Conservation (phyloP, 2,329 filamentous ascomycete genomes). For the Calonectria honghensis region DNA sequence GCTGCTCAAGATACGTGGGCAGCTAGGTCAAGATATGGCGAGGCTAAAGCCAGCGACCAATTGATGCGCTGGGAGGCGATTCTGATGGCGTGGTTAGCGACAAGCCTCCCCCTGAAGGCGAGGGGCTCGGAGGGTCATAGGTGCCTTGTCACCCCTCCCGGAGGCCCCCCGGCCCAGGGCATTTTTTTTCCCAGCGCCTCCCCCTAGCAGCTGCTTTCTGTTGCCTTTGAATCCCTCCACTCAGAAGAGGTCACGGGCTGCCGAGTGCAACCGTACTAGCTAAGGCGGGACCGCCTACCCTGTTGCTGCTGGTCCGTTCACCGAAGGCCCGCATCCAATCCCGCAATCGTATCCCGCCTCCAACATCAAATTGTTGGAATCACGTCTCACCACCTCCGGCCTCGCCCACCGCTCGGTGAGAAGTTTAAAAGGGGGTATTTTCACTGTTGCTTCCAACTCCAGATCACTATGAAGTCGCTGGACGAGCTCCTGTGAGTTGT, state of each 20-base stretch:
- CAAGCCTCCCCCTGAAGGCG: conserved; percentile 29
- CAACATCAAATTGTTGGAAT: conserved; percentile 22
- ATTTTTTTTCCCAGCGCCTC: conserved; percentile 9
- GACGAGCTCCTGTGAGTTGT: conserved; percentile 62
- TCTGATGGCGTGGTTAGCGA: conserved; percentile 35
- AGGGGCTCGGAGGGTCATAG: conserved; percentile 19
- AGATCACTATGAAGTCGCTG: conserved; percentile 60
- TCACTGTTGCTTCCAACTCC: conserved; percentile 18
- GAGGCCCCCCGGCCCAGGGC: background rate
- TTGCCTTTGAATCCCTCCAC: conserved; percentile 20
- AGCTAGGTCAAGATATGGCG: conserved; percentile 15
- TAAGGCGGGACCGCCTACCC: conserved; percentile 9
- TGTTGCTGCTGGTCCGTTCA: conserved; percentile 23
- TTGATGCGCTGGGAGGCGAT: conserved; percentile 16
- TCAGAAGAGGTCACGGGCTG: conserved; percentile 20
- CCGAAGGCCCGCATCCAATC: conserved; percentile 21
- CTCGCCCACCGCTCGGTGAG: conserved; percentile 29
- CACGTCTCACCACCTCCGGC: conserved; percentile 28
- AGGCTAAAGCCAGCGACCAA: conserved; percentile 16
- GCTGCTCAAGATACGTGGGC: conserved; percentile 9
- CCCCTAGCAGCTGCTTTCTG: conserved; percentile 4
- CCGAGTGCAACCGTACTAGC: conserved; percentile 11
- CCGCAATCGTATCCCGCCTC: conserved; percentile 27
- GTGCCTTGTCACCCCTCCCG: conserved; percentile 13
- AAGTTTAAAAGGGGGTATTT: conserved; percentile 6